Conservation (phyloP, 176 grass and related monocot species). For the Musa acuminata region DNA sequence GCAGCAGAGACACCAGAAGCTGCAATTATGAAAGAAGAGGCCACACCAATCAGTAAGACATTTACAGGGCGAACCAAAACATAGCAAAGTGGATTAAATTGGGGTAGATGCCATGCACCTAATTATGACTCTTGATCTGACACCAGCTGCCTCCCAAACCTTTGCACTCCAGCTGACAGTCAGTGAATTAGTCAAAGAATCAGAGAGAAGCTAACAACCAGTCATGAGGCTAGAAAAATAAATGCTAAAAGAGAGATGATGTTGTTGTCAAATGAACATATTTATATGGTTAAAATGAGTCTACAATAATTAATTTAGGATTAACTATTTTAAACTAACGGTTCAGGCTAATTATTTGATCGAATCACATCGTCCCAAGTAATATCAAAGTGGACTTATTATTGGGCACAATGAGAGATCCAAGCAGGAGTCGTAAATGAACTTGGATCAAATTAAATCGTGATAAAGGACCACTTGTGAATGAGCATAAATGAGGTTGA, state of each 20-base stretch:
- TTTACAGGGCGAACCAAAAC: not conserved
- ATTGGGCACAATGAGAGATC: too few species aligned
- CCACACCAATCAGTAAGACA: not conserved
- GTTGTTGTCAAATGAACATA: not conserved
- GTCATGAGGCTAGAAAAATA: not conserved
- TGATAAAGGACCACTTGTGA: too few species aligned
- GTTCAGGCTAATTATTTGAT: too few species aligned
- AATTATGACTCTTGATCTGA: not conserved
- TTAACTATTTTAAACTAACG: too few species aligned
- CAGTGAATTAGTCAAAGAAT: not conserved
- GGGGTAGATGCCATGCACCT: not conserved
- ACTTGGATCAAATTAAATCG: too few species aligned
- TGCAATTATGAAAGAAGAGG: conserved; percentile 2
- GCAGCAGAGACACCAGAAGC: conserved; percentile 38
- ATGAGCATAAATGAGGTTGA: too few species aligned
- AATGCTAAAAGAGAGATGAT: not conserved
- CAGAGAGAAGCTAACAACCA: not conserved
- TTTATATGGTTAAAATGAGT: not conserved
- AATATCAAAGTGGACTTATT: too few species aligned
- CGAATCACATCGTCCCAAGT: too few species aligned
- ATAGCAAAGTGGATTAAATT: not conserved
- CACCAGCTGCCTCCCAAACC: not conserved
- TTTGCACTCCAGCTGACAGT: not conserved
- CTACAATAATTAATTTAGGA: not conserved
- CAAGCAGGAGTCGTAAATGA: too few species aligned